A percentile compares a stretch with the other conserved stretches of the same genome.
phyloP scores from a whole-genome alignment of 2,329 filamentous ascomycete genomes.

The Ophiobolus disseminans region DNA sequence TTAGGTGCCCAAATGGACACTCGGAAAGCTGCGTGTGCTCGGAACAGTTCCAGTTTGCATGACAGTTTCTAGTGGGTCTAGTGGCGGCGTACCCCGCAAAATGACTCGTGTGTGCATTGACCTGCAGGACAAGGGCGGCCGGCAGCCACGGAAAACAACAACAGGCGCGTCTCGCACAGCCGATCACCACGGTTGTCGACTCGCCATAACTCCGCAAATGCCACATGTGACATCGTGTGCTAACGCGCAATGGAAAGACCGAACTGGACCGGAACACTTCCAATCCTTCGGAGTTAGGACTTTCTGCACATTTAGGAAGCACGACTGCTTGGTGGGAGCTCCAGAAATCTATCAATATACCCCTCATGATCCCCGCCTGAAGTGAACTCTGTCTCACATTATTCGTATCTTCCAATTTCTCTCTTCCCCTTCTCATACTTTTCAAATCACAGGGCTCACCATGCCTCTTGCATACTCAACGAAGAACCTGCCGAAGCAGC shows the following conservation, averaged over 20 bases:
- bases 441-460: constrained; percentile 2
- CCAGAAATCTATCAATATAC: constrained; percentile 11
- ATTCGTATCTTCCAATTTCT: constrained; percentile 2
- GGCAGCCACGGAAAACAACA: constrained; percentile 41
- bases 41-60: too few relatives aligned
- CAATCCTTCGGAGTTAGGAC: constrained; percentile 12
- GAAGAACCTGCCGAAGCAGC: constrained; percentile 49
- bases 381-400: not conserved
- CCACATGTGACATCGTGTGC: too few relatives aligned
- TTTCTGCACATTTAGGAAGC: too few relatives aligned
- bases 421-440: not conserved
- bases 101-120: too few relatives aligned
- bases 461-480: constrained; percentile 44
- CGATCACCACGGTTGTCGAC: constrained; percentile 10
- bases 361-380: constrained; percentile 21
- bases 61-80: too few relatives aligned
- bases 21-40: too few relatives aligned
- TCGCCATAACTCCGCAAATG: not conserved
- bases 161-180: constrained; percentile 13
- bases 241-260: constrained; percentile 7
- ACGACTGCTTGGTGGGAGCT: too few relatives aligned
- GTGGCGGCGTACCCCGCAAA: too few relatives aligned
- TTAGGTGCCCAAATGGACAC: too few relatives aligned
- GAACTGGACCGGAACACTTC: constrained; percentile 1
- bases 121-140: too few relatives aligned